Percentiles rank a stretch among this genome's conserved stretches.
These are phyloP conservation scores for Lasiosphaeriaceae sp. DNA, from an alignment of 495 filamentous ascomycete genomes.

Conservation along the genomic window DNA sequence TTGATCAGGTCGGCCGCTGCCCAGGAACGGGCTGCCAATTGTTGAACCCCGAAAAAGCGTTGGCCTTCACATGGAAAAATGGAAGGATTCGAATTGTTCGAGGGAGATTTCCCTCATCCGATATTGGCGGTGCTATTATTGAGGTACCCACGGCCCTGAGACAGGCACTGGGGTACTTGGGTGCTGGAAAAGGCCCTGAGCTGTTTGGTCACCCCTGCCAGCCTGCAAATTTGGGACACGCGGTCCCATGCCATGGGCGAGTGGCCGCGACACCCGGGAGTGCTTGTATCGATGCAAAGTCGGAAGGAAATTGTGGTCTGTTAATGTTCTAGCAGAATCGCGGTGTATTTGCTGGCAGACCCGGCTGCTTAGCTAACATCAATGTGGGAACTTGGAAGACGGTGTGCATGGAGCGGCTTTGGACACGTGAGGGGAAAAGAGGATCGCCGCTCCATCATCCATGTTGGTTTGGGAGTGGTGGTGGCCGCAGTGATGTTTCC, in stretches of 20 bases:
- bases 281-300: background rate
- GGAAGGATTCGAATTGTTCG: constrained; percentile 16
- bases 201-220: constrained; percentile 10
- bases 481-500: too few relatives aligned
- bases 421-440: too few relatives aligned
- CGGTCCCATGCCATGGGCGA: constrained; percentile 1
- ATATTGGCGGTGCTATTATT: constrained; percentile 24
- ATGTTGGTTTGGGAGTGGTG: too few relatives aligned
- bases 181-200: background rate
- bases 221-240: constrained; percentile 26
- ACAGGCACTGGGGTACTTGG: constrained; percentile 16
- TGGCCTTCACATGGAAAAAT: constrained; percentile 21
- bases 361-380: too few relatives aligned
- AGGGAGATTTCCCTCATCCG: constrained; percentile 17
- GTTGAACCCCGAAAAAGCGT: background rate
- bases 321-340: too few relatives aligned
- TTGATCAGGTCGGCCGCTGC: background rate
- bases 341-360: too few relatives aligned
- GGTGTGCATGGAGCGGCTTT: too few relatives aligned
- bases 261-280: background rate
- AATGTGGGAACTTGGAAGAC: too few relatives aligned
- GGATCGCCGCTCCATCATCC: too few relatives aligned
- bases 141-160: constrained; percentile 25
- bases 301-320: background rate
- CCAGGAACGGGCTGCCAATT: too few relatives aligned